These are phyloP conservation scores for Ormosia emarginata DNA, from an alignment of 306 rosid genomes.

Conservation along the genomic window DNA sequence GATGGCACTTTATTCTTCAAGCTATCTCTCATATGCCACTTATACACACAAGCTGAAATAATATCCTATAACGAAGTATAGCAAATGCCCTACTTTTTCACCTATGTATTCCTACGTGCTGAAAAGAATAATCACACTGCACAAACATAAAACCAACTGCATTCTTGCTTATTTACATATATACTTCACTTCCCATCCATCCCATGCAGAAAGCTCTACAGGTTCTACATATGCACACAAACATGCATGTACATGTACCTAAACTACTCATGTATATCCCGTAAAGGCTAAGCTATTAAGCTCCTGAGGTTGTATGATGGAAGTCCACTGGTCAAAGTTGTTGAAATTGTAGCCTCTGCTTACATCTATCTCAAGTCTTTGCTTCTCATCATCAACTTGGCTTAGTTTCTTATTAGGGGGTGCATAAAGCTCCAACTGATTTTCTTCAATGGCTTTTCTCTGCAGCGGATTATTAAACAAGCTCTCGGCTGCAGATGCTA, in stretches of 20 bases:
- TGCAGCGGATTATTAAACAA: conserved; percentile 36
- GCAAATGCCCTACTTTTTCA: conserved; percentile 11
- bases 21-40: neutral
- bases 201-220: neutral
- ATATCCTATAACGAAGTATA: neutral
- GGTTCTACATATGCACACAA: conserved; percentile 12
- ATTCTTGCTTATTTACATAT: conserved; percentile 23
- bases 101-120: conserved; percentile 3
- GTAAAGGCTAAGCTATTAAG: conserved; percentile 31
- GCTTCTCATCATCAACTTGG: conserved; percentile 13
- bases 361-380: neutral
- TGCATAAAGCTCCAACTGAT: conserved; percentile 10
- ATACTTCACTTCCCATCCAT: neutral
- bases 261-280: conserved; percentile 16
- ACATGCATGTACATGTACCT: neutral
- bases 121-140: conserved; percentile 26
- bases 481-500: conserved; percentile 28
- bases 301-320: conserved; percentile 40
- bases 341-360: conserved; percentile 28
- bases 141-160: neutral
- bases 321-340: conserved; percentile 41
- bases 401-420: conserved; percentile 30
- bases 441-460: conserved; percentile 39
- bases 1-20: conserved; percentile 17
- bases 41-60: conserved; percentile 15